Base-by-base conservation (phyloP, 2,329 filamentous ascomycete genomes). In the Colletotrichum sp. region DNA sequence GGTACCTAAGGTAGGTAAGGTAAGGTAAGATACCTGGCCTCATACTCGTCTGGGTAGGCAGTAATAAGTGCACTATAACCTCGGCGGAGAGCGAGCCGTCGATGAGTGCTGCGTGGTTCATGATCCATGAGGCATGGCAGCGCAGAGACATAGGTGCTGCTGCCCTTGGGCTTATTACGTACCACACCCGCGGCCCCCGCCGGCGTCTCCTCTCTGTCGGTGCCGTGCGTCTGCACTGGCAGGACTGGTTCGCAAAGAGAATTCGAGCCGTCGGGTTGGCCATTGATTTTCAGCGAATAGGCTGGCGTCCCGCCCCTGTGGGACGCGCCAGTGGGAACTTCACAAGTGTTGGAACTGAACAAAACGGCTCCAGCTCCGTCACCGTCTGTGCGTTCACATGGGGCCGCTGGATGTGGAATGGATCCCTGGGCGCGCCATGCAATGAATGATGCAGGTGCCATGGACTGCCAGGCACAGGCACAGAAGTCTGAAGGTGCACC, bases 351-450 rank as follows among this genome's bases (percentile, higher is more conserved):
- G 73, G 48, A 68, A 73, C 64, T 28, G 38, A 34, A 26, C 36
- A 75, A 68, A 73, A 72, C 34, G 70, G 48, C 58, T 65, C 73
- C 64, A 64, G 48, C 58, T 65, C 73, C 64, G 69, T 72, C 73
- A 43, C 73, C 63, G 73, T 75, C 73, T 68, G 73, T 75, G 73
- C 73, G 70, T 75, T 68, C n/a, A n/a, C n/a, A n/a, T n/a, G 70
- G 57, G 73, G 28, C 64, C 71, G 6, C 38, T 48, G 38, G 16
- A 43, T 18, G 16, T 43, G 38, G 38, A 48, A 48, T 21, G 38
- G 38, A 48, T n/a, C 38, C 38, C 38, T n/a, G 36, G 16, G 9
- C 38, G 18, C n/a, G 18, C 18, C 38, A 48, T 48, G 38, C 38
- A 48, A 12, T 21, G 38, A 48, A 48, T 48, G 38, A 73, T 73